Percentiles rank a stretch among this genome's conserved stretches.
phyloP scores from a whole-genome alignment of 2,329 filamentous ascomycete species.

The Cladophialophora chaetospira region DNA sequence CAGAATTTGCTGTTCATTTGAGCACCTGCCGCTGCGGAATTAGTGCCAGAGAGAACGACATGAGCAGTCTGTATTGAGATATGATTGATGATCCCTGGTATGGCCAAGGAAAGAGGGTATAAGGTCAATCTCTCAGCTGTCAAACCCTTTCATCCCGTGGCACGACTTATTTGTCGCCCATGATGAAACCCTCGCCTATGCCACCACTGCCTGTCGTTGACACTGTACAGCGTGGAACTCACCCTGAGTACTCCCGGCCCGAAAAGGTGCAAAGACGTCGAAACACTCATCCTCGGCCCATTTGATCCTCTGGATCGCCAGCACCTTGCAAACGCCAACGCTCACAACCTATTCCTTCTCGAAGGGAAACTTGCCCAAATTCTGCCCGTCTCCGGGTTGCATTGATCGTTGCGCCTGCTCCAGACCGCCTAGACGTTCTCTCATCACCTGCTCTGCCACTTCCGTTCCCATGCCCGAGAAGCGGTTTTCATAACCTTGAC shows the following conservation, averaged over 20 bases:
- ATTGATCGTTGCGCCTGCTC: slow-evolving; percentile 39
- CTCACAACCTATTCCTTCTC: slow-evolving; percentile 28
- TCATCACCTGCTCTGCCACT: slow-evolving; percentile 65
- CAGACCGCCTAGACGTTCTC: slow-evolving; percentile 59
- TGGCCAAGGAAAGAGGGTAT: not conserved
- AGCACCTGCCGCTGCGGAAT: not conserved
- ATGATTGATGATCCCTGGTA: too few species aligned
- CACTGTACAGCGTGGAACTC: slow-evolving; percentile 7
- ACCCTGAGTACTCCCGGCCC: not conserved
- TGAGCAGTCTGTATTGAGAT: too few species aligned
- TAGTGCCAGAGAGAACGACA: too few species aligned
- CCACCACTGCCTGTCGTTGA: not conserved
- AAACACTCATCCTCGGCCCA: not conserved
- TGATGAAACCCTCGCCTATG: too few species aligned
- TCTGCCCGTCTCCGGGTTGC: slow-evolving; percentile 23
- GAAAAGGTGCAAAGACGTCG: not conserved
- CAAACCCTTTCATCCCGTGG: not conserved
- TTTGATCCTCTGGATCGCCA: not conserved
- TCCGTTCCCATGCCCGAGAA: slow-evolving; percentile 46
- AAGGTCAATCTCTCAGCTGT: not conserved
- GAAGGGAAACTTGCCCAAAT: slow-evolving; percentile 33
- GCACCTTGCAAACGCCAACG: not conserved
- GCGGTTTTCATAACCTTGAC: slow-evolving; percentile 26
- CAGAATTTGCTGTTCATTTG: not conserved
- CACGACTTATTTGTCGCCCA: too few species aligned